Percentiles rank a stretch among this genome's conserved stretches.
Conservation (phyloP, 2,329 filamentous ascomycete genomes). For the Ophioceras dolichostomum region DNA sequence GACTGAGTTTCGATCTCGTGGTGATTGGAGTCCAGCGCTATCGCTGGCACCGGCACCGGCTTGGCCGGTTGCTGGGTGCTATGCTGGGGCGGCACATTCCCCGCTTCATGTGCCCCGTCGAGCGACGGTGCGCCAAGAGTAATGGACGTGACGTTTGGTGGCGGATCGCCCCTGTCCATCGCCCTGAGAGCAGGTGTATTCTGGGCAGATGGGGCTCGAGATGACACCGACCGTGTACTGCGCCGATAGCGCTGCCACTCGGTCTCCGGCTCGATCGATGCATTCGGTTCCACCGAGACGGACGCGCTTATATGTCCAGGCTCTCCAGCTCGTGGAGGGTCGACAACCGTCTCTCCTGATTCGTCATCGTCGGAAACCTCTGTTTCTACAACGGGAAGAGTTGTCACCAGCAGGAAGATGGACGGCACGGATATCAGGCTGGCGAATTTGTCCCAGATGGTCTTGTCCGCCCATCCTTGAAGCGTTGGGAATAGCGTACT, state of each 20-base stretch:
- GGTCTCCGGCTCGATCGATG: slow-evolving; percentile 27
- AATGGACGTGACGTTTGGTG: background rate
- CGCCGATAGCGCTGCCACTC: slow-evolving; percentile 50
- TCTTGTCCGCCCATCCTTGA: slow-evolving; percentile 69
- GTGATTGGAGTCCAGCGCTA: background rate
- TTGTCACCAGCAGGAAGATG: slow-evolving; percentile 81
- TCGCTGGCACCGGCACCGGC: no score
- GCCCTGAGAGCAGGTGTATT: background rate
- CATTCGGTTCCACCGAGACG: slow-evolving; percentile 18
- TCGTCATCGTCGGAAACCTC: slow-evolving; percentile 39
- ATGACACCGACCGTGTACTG: slow-evolving; percentile 24
- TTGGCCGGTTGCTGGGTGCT: no score
- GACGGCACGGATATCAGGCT: slow-evolving; percentile 78
- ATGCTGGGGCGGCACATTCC: no score
- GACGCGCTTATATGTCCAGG: background rate
- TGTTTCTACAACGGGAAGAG: slow-evolving; percentile 70
- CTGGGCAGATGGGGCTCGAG: background rate
- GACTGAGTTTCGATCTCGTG: slow-evolving; percentile 9
- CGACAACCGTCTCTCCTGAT: slow-evolving; percentile 21
- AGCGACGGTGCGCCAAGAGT: background rate
- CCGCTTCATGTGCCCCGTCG: no score
- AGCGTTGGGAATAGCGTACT: slow-evolving; percentile 80
- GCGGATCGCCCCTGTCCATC: background rate
- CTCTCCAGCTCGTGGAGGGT: slow-evolving; percentile 11
- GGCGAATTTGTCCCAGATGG: slow-evolving; percentile 70